Base-by-base conservation (phyloP, 2,329 filamentous ascomycete species). In the Paecilomyces formosus region DNA sequence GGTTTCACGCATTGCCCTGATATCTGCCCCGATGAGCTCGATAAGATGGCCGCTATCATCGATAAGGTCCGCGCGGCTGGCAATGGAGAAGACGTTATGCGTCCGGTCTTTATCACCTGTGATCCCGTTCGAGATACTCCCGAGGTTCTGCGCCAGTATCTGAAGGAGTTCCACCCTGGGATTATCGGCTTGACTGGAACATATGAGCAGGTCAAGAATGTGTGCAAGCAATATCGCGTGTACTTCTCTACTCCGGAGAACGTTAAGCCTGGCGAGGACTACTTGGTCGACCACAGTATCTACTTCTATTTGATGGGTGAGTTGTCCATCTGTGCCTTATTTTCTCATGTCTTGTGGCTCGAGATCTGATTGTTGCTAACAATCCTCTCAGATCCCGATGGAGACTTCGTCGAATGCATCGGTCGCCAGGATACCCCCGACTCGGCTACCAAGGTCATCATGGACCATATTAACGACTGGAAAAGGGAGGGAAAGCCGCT, bases 1-100 rank as follows among this genome's bases (percentile, higher is more conserved):
- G 94, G 94, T 69, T 99, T 99, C 82, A 93, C 91, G 8, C 92
- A 97, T 76, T 99, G 94, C 74, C 94, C 94, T 24, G 94, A 99
- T 73, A 99, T 99, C 72, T 99, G 94, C 79, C 94, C 94, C 33
- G 94, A 99, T 71, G 94, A 99, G 78, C 88, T 99, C 68, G 94
- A 99, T 79, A 99, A 99, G 81, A 97, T 99, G 92, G 90, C 93
- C n/a, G 82, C 83, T 59, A 96, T 97, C 85, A 88, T 95, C 70
- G 92, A 99, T 71, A 79, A 79, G 60, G 82, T 87, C 56, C 72
- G 73, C 60, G 72, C 70, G 39, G 69, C 65, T 51, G 74, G 73
- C 21, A 68, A 69, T 53, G 72, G 70, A 31, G 68, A 73, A 55
- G 70, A 73, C 58, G 61, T 80, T 55, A 77, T 97, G 64, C 79